A percentile compares a stretch with the other conserved stretches of the same genome.
phyloP scores from a whole-genome alignment of 1,139 yeast species.

The Scheffersomyces stambukii region DNA sequence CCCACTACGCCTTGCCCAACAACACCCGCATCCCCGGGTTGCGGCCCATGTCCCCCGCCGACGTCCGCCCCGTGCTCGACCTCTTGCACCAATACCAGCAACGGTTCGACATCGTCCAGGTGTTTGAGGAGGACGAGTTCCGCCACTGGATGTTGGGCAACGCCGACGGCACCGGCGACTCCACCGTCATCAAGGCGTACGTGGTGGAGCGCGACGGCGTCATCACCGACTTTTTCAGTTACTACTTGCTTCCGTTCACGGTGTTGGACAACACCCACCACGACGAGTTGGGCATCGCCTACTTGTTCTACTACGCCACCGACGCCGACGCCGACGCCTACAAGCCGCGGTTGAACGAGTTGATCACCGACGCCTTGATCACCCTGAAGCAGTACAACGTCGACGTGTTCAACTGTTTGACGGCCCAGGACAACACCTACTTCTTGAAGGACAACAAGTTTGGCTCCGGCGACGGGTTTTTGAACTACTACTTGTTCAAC shows the following conservation, averaged over 20 bases:
- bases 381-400: slow-evolving; percentile 63
- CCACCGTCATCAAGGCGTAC: slow-evolving; percentile 66
- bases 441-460: slow-evolving; percentile 82
- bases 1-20: slow-evolving; percentile 68
- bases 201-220: slow-evolving; percentile 72
- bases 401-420: slow-evolving; percentile 91
- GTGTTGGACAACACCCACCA: slow-evolving; percentile 69
- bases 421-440: slow-evolving; percentile 83
- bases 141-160: slow-evolving; percentile 75
- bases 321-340: slow-evolving; percentile 42
- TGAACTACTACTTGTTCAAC: slow-evolving; percentile 88
- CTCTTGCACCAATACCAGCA: slow-evolving; percentile 61
- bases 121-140: slow-evolving; percentile 66
- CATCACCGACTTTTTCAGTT: slow-evolving; percentile 86
- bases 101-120: slow-evolving; percentile 70
- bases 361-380: slow-evolving; percentile 75
- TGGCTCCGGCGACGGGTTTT: slow-evolving; percentile 90
- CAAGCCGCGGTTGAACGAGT: slow-evolving; percentile 52
- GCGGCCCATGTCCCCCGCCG: slow-evolving; percentile 57
- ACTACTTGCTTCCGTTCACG: slow-evolving; percentile 82
- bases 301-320: slow-evolving; percentile 85
- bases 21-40: slow-evolving; percentile 56
- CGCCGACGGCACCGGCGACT: slow-evolving; percentile 13
- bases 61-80: slow-evolving; percentile 58
- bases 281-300: slow-evolving; percentile 77